Evolutionary conservation across 208 protist species (phyloP), one percentile per base, ranked within the genome.

Genomic region (Novymonas esmeraldas): DNA sequence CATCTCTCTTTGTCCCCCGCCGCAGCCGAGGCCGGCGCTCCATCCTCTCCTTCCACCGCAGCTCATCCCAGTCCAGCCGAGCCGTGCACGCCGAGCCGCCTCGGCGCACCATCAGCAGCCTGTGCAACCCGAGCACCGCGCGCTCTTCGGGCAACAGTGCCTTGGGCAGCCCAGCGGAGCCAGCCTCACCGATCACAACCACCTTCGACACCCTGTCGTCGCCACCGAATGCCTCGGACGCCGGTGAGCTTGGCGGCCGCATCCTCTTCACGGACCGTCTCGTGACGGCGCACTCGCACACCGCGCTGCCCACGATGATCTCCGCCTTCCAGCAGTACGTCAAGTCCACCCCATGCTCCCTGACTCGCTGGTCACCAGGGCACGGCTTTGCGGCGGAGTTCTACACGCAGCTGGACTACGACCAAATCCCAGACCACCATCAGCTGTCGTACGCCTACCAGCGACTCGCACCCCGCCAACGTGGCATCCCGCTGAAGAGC

Each of bases 251-350:
- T 2, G 48, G 10, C 6, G 66, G 66, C 3, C 46, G 66, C 7
- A 56, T 72, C 9, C 46, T 72, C 16, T 52, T 72, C 24, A 72
- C 66, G 20, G 66, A 72, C 44, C 66, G 66, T 0, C 36, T 72
- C 16, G 38, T 72, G 9, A 24, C 24, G 14, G 6, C 66, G 14
- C 66, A 72, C 46, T 57, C 57, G 10, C 11, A 31, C 56, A 72
- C 66, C 0, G 38, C 66, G 11, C 33, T 72, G 56, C 66, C 66
- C 18, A 50, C 34, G 3, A 72, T 72, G 66, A 42, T 64, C 2
- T 49, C 36, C 24, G 66, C 56, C 51, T 64, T 50, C n/a, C 16
- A 42, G 57, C 66, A 72, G 57, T 72, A 72, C 57, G 41, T 64
- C 46, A 20, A 44, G 14, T 58, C 65, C 6, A 16, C 45, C 16